Conservation (phyloP, 306 rosid species). For the Quercus gilva region DNA sequence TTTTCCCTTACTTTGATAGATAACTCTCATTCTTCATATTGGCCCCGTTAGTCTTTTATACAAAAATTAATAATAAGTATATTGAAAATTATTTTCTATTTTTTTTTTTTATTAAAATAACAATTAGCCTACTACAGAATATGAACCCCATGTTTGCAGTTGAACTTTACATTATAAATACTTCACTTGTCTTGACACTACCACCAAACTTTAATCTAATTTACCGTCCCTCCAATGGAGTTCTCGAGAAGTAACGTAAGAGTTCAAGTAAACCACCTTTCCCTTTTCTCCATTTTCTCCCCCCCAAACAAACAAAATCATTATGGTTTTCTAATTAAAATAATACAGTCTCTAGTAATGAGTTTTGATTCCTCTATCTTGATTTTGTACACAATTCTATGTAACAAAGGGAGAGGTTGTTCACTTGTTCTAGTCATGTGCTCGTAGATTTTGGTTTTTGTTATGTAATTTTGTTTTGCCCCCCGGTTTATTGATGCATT, state of each 20-base stretch:
- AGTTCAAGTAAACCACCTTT: conserved; percentile 26
- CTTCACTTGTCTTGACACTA: not conserved
- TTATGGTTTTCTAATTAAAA: not conserved
- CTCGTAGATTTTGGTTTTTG: not conserved
- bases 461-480: not conserved
- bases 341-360: too few relatives aligned
- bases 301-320: not conserved
- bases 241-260: conserved; percentile 1
- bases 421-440: too few relatives aligned
- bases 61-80: not conserved
- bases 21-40: not conserved
- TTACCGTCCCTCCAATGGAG: conserved; percentile 13
- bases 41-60: too few relatives aligned
- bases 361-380: too few relatives aligned
- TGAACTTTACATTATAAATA: conserved; percentile 4
- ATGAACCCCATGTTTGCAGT: not conserved
- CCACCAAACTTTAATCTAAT: conserved; percentile 9
- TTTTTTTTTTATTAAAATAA: not conserved
- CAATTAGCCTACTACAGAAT: not conserved
- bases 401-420: too few relatives aligned
- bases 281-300: conserved; percentile 4
- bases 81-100: not conserved
- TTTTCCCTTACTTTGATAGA: too few relatives aligned
- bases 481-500: too few relatives aligned
- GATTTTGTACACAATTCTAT: too few relatives aligned